A percentile compares a stretch with the other conserved stretches of the same genome.
phyloP scores from a whole-genome alignment of 1,139 yeast species.

The Kluyveromyces marxianus region DNA sequence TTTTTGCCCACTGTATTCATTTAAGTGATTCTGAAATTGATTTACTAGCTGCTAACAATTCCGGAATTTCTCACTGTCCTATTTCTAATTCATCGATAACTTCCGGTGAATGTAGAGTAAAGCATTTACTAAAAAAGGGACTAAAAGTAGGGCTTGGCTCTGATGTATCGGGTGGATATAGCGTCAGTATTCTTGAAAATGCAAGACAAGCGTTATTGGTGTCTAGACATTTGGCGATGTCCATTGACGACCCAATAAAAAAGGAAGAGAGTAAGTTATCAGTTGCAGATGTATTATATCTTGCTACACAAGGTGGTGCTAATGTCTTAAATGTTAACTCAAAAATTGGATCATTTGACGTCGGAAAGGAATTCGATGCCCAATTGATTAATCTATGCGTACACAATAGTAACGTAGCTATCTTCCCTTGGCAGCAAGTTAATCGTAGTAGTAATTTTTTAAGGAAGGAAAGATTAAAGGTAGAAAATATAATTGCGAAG shows the following conservation, averaged over 20 bases:
- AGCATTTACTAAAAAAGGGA: conserved; percentile 56
- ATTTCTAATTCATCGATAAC: conserved; percentile 82
- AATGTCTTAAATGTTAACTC: conserved; percentile 54
- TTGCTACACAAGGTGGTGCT: conserved; percentile 92
- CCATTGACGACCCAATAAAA: conserved; percentile 22
- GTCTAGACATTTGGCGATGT: conserved; percentile 77
- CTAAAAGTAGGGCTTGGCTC: conserved; percentile 84
- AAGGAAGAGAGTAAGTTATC: conserved; percentile 45
- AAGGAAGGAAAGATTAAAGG: conserved; percentile 9
- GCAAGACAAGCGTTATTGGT: conserved; percentile 77
- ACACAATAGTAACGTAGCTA: conserved; percentile 53
- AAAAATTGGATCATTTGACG: conserved; percentile 59
- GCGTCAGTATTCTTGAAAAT: conserved; percentile 66
- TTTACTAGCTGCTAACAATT: conserved; percentile 42
- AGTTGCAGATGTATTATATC: conserved; percentile 62
- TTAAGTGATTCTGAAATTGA: conserved; percentile 56
- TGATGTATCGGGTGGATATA: conserved; percentile 88
- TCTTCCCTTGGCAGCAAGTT: conserved; percentile 58
- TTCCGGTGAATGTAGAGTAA: conserved; percentile 84
- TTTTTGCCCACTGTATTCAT: conserved; percentile 87
- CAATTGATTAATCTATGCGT: conserved; percentile 62
- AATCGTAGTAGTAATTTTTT: conserved; percentile 6
- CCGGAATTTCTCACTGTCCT: conserved; percentile 92
- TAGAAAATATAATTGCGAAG: conserved; percentile 58
- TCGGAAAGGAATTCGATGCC: conserved; percentile 78